Evolutionary conservation across 192 early-diverging fungal genomes (phyloP).

Genomic region (Spizellomyces punctatus): DNA sequence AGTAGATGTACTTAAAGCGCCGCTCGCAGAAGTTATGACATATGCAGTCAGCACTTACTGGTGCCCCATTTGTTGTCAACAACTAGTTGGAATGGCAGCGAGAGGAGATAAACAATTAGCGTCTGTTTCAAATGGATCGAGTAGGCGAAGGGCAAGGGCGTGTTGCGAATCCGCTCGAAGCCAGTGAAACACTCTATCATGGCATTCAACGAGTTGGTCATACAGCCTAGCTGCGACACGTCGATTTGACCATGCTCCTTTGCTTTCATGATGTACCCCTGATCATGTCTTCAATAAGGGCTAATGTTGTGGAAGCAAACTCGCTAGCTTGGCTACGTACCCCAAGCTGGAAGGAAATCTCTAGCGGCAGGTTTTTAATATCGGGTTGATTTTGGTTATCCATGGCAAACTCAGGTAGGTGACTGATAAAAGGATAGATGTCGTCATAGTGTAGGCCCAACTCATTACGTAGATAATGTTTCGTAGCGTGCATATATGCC

Average conservation of each 20-base stretch:
- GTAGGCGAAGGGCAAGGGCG: slow-evolving; percentile 88
- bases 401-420: slow-evolving; percentile 63
- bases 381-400: slow-evolving; percentile 21
- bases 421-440: slow-evolving; percentile 61
- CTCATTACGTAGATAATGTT: slow-evolving; percentile 84
- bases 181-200: slow-evolving; percentile 41
- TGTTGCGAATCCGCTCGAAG: slow-evolving; percentile 82
- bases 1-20: slow-evolving; percentile 23
- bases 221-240: slow-evolving; percentile 23
- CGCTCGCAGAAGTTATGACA: slow-evolving; percentile 44
- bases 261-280: slow-evolving; percentile 14
- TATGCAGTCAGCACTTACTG: slow-evolving; percentile 63
- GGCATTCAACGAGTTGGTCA: slow-evolving; percentile 19
- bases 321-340: neutral
- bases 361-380: slow-evolving; percentile 38
- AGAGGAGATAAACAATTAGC: slow-evolving; percentile 64
- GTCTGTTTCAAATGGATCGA: slow-evolving; percentile 69
- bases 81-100: slow-evolving; percentile 83
- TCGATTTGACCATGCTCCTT: slow-evolving; percentile 23
- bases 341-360: slow-evolving; percentile 40
- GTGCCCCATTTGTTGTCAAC: slow-evolving; percentile 50
- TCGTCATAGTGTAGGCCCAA: slow-evolving; percentile 68
- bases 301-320: neutral
- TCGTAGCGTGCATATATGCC: slow-evolving; percentile 76
- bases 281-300: neutral